phyloP scores from a whole-genome alignment of 75 land plant genomes.

The Cunninghamia lanceolata region DNA sequence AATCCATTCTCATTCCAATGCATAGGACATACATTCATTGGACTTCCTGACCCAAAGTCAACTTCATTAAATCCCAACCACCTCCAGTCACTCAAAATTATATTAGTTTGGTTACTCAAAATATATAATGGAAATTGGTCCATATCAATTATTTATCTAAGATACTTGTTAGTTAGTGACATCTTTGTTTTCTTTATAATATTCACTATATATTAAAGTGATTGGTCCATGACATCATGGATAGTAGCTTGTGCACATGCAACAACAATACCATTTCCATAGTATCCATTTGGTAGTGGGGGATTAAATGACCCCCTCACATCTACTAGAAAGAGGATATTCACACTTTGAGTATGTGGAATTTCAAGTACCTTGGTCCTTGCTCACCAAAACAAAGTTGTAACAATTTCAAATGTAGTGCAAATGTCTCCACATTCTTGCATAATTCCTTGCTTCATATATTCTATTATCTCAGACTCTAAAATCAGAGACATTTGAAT shows the following conservation, averaged over 20 bases:
- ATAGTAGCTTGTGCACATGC: constrained; percentile 19
- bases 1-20: no score
- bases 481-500: neutral
- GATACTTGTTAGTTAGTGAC: no score
- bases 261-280: constrained; percentile 25
- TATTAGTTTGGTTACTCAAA: no score
- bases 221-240: neutral
- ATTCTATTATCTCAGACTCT: neutral
- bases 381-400: constrained; percentile 34
- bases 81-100: no score
- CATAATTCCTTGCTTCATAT: neutral
- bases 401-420: constrained; percentile 26
- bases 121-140: no score
- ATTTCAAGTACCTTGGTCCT: constrained; percentile 15
- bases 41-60: no score
- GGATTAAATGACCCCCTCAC: constrained; percentile 17
- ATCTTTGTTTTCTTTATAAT: neutral
- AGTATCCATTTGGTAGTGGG: constrained; percentile 20
- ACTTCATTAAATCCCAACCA: no score
- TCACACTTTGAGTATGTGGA: constrained; percentile 7
- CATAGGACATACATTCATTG: no score
- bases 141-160: no score
- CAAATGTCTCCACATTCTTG: constrained; percentile 5
- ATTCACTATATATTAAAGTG: neutral
- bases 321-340: constrained; percentile 33